A percentile compares a stretch with the other conserved stretches of the same genome.
These are phyloP conservation scores for Nannizzia gypsea DNA, from an alignment of 2,329 filamentous ascomycete genomes.

Conservation along the genomic window DNA sequence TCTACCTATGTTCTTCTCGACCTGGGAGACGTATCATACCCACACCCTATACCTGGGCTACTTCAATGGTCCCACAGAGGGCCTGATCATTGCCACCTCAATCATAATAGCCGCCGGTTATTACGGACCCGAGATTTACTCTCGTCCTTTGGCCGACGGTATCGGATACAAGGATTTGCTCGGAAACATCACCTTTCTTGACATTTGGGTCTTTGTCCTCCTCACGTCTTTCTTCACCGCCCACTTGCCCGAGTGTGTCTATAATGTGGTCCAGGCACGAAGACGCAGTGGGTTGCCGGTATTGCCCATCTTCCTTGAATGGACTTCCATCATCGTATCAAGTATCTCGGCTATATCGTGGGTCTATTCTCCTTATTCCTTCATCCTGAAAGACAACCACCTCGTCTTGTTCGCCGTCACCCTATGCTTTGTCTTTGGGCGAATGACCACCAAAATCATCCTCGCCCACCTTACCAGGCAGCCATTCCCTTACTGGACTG, in stretches of 20 bases:
- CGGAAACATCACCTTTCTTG: constrained; percentile 62
- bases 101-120: constrained; percentile 81
- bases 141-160: constrained; percentile 56
- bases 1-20: constrained; percentile 97
- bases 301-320: constrained; percentile 77
- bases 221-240: constrained; percentile 52
- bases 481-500: constrained; percentile 93
- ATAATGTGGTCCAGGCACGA: constrained; percentile 71
- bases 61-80: constrained; percentile 95
- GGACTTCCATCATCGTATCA: constrained; percentile 81
- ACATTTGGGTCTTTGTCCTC: constrained; percentile 73
- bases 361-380: constrained; percentile 83
- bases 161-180: constrained; percentile 54
- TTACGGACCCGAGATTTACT: constrained; percentile 82
- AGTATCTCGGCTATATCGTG: constrained; percentile 63
- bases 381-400: constrained; percentile 69
- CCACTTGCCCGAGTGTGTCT: constrained; percentile 80
- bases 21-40: constrained; percentile 98
- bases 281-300: constrained; percentile 60
- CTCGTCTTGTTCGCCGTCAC: constrained; percentile 85
- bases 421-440: constrained; percentile 92
- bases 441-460: constrained; percentile 98
- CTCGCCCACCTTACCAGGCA: constrained; percentile 86
- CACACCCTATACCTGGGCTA: constrained; percentile 93
- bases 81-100: constrained; percentile 71